phyloP scores from a whole-genome alignment of 2,329 filamentous ascomycete genomes.

The Biscogniauxia mediterranea region DNA sequence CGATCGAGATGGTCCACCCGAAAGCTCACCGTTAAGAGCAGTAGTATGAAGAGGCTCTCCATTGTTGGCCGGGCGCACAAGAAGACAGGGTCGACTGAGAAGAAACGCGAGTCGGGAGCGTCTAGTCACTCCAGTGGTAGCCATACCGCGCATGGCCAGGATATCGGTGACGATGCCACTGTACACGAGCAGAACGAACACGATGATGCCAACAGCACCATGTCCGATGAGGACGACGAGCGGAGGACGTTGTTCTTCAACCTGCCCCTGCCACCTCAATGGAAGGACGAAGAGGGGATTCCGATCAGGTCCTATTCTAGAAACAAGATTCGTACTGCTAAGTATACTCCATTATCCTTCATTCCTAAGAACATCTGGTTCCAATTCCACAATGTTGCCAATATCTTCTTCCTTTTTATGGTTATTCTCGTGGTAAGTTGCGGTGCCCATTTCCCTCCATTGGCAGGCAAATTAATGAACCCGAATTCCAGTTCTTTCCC shows the following conservation, averaged over 20 bases:
- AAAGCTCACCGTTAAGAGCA: conserved; percentile 73
- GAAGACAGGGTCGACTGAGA: conserved; percentile 61
- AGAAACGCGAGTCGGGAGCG: conserved; percentile 55
- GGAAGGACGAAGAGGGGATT: conserved; percentile 77
- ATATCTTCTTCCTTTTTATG: conserved; percentile 96
- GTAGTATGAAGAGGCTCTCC: conserved; percentile 75
- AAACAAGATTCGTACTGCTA: conserved; percentile 97
- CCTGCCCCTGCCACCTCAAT: conserved; percentile 69
- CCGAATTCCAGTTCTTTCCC: conserved; percentile 72
- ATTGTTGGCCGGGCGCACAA: conserved; percentile 75
- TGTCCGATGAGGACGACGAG: conserved; percentile 39
- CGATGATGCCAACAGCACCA: conserved; percentile 36
- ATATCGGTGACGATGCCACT: conserved; percentile 27
- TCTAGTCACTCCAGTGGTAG: conserved; percentile 28
- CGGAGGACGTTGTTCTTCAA: conserved; percentile 80
- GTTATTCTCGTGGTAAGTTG: conserved; percentile 87
- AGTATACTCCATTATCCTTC: conserved; percentile 94
- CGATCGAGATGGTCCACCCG: conserved; percentile 96
- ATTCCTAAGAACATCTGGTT: conserved; percentile 96
- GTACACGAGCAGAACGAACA: conserved; percentile 36
- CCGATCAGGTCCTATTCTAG: conserved; percentile 69
- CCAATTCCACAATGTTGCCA: conserved; percentile 98
- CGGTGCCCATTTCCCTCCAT: conserved; percentile 10
- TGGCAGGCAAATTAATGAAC: conserved; percentile 23
- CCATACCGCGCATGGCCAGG: conserved; percentile 29